A percentile compares a stretch with the other conserved stretches of the same genome.
Evolutionary conservation across 129 eudicot species (phyloP).

Genomic region (Apium graveolens): DNA sequence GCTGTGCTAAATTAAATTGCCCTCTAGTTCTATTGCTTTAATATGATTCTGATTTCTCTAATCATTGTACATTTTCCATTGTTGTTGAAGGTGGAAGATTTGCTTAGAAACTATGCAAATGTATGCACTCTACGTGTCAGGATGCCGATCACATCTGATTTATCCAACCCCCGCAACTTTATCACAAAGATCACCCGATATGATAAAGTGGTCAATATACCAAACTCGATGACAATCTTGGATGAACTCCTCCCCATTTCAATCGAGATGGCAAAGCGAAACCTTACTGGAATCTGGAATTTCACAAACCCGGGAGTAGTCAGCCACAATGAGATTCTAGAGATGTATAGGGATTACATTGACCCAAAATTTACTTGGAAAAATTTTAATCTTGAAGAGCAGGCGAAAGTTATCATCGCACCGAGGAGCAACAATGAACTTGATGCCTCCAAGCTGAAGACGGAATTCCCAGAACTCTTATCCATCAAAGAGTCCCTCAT

Average conservation of each 20-base stretch:
- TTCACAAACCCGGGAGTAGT: slow-evolving; percentile 26
- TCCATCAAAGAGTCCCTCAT: slow-evolving; percentile 24
- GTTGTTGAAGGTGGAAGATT: slow-evolving; percentile 19
- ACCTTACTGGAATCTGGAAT: slow-evolving; percentile 24
- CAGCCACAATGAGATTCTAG: slow-evolving; percentile 24
- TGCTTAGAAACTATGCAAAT: slow-evolving; percentile 17
- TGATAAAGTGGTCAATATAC: slow-evolving; percentile 23
- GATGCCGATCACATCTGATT: slow-evolving; percentile 24
- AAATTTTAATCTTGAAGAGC: slow-evolving; percentile 23
- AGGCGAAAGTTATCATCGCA: slow-evolving; percentile 19
- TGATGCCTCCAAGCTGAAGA: slow-evolving; percentile 20
- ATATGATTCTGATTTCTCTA: not conserved
- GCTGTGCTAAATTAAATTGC: not conserved
- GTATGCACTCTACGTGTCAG: slow-evolving; percentile 22
- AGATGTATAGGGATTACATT: slow-evolving; percentile 17
- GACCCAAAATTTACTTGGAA: slow-evolving; percentile 22
- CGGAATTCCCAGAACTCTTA: slow-evolving; percentile 20
- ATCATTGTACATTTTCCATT: not conserved
- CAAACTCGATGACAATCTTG: slow-evolving; percentile 22
- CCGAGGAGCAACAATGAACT: slow-evolving; percentile 28
- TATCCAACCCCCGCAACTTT: slow-evolving; percentile 24
- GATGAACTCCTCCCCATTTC: slow-evolving; percentile 29
- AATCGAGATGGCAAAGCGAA: slow-evolving; percentile 27
- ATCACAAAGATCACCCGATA: slow-evolving; percentile 22
- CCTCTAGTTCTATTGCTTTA: not conserved